Percentiles rank a stretch among this genome's conserved stretches.
These are phyloP conservation scores for Jackrogersella multiformis DNA, from an alignment of 495 filamentous ascomycete genomes.

Conservation along the genomic window DNA sequence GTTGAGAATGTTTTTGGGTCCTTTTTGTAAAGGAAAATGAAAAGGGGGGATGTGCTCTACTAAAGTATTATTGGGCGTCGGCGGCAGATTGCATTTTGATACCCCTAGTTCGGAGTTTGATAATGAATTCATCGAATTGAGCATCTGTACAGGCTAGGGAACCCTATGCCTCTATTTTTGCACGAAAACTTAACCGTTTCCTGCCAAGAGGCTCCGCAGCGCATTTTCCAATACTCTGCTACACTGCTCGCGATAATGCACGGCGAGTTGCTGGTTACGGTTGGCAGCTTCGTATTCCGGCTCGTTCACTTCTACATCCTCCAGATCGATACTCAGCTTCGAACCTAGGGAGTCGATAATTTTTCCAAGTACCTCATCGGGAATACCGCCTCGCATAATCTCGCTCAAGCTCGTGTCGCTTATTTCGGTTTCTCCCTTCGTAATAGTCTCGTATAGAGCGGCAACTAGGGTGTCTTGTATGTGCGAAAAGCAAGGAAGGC, in stretches of 20 bases:
- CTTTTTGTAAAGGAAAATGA: slow-evolving; percentile 1
- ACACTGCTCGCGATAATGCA: slow-evolving; percentile 54
- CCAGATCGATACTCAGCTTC: slow-evolving; percentile 46
- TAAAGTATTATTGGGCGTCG: slow-evolving; percentile 31
- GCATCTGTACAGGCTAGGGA: neutral
- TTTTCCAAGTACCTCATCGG: slow-evolving; percentile 24
- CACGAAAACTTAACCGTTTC: slow-evolving; percentile 12
- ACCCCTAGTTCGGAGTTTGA: slow-evolving; percentile 40
- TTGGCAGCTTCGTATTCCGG: slow-evolving; percentile 46
- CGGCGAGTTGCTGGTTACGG: slow-evolving; percentile 53
- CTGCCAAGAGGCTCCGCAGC: slow-evolving; percentile 40
- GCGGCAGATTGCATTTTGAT: slow-evolving; percentile 43
- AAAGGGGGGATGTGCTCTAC: slow-evolving; percentile 5
- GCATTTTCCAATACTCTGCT: slow-evolving; percentile 49
- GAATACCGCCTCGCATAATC: slow-evolving; percentile 39
- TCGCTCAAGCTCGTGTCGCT: slow-evolving; percentile 29
- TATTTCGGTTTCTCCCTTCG: slow-evolving; percentile 19
- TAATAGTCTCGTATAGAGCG: slow-evolving; percentile 43
- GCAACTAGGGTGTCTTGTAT: slow-evolving; percentile 55
- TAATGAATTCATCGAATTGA: slow-evolving; percentile 37
- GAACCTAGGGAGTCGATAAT: slow-evolving; percentile 40
- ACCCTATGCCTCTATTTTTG: neutral
- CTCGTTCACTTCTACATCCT: slow-evolving; percentile 45
- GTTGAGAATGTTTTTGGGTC: neutral
- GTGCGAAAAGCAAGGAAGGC: slow-evolving; percentile 50